Conservation (phyloP, 306 rosid species). For the Clitoria ternatea region DNA sequence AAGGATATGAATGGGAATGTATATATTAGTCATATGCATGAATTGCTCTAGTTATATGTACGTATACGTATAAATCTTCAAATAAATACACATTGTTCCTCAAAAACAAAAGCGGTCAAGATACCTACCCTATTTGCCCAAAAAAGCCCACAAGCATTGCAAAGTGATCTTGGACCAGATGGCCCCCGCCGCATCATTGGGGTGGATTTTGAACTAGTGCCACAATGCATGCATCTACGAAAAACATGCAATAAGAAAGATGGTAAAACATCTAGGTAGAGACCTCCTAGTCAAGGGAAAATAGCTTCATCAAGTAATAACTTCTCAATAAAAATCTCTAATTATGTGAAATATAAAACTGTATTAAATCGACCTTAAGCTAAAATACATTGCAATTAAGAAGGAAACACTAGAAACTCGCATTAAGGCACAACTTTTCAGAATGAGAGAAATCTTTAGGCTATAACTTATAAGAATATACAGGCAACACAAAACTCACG, state of each 20-base stretch:
- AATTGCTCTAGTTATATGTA: neutral
- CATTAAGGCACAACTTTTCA: neutral
- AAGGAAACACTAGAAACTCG: neutral
- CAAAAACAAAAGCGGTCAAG: conserved; percentile 3
- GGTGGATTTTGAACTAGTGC: conserved; percentile 79
- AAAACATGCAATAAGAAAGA: conserved; percentile 24
- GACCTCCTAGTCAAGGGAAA: neutral
- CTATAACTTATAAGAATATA: neutral
- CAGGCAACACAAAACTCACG: conserved; percentile 49
- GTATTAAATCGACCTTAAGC: neutral
- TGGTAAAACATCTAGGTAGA: conserved; percentile 1
- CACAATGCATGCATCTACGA: conserved; percentile 83
- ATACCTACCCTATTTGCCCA: conserved; percentile 92
- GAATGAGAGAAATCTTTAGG: neutral
- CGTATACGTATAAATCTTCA: neutral
- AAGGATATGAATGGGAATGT: neutral
- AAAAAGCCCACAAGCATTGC: conserved; percentile 96
- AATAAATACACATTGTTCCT: too few relatives aligned
- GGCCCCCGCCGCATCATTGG: conserved; percentile 99
- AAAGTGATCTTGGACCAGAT: conserved; percentile 88
- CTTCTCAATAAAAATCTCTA: neutral
- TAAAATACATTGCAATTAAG: neutral
- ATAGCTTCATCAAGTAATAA: neutral
- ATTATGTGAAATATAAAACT: neutral
- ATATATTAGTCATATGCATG: neutral